These are phyloP conservation scores for Carex pumila DNA, from an alignment of 176 grass and related monocot genomes.

Conservation along the genomic window DNA sequence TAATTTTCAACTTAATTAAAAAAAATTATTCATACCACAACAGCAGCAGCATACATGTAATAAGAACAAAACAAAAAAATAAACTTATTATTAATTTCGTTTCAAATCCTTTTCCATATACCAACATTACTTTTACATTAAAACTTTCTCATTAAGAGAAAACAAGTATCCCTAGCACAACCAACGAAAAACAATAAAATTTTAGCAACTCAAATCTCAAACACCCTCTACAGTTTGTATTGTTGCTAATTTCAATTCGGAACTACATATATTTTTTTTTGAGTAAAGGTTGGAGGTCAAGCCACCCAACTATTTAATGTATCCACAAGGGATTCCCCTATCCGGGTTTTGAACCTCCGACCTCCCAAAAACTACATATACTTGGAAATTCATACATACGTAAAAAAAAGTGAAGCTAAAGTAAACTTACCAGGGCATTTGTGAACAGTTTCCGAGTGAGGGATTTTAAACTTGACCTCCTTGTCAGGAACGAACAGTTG, in stretches of 20 bases:
- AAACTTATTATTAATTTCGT: not conserved
- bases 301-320: too few relatives aligned
- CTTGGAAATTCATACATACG: too few relatives aligned
- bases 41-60: not conserved
- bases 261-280: too few relatives aligned
- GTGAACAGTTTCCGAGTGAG: conserved; percentile 71
- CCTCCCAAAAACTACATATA: too few relatives aligned
- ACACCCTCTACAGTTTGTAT: not conserved
- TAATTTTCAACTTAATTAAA: not conserved
- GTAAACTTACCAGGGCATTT: conserved; percentile 71
- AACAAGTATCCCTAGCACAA: not conserved
- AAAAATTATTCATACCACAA: not conserved
- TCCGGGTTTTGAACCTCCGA: too few relatives aligned
- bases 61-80: not conserved
- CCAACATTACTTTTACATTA: not conserved
- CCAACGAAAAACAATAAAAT: not conserved
- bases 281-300: too few relatives aligned
- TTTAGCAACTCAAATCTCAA: not conserved
- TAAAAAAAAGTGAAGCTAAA: not conserved
- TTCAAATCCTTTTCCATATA: conserved; percentile 5
- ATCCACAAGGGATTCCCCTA: too few relatives aligned
- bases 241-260: not conserved
- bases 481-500: conserved; percentile 73
- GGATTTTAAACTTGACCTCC: conserved; percentile 77
- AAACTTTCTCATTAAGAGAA: not conserved